phyloP scores from a whole-genome alignment of 495 filamentous ascomycete species.

The Pseudomonodictys pantanalensis region DNA sequence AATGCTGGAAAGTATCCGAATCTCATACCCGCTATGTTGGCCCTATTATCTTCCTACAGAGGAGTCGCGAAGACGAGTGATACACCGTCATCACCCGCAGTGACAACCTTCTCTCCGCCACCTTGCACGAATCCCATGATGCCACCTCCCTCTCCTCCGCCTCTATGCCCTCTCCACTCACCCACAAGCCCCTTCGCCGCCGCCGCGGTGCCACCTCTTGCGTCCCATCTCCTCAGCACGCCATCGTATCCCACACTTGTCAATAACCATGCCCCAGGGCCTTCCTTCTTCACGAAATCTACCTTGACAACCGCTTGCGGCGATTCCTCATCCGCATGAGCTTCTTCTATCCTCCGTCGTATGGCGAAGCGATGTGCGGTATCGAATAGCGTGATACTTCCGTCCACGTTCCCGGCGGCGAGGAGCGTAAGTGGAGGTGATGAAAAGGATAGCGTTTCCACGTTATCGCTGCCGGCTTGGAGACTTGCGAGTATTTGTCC shows the following conservation, averaged over 20 bases:
- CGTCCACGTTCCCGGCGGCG: constrained; percentile 87
- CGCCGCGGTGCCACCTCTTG: constrained; percentile 38
- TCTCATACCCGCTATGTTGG: too few species aligned
- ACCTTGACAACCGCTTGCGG: constrained; percentile 75
- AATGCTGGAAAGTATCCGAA: too few species aligned
- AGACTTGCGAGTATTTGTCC: constrained; percentile 76
- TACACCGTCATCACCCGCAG: constrained; percentile 83
- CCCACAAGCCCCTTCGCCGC: constrained; percentile 60
- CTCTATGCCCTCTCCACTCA: constrained; percentile 81
- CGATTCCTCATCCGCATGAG: constrained; percentile 64
- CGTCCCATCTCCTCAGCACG: constrained; percentile 37
- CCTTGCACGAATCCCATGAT: constrained; percentile 86
- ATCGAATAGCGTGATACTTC: constrained; percentile 85
- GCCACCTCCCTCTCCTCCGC: constrained; percentile 78
- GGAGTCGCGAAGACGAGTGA: constrained; percentile 56
- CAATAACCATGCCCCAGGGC: constrained; percentile 27
- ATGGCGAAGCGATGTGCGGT: constrained; percentile 77
- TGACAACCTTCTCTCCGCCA: constrained; percentile 67
- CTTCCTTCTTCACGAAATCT: constrained; percentile 62
- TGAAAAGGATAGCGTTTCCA: constrained; percentile 85
- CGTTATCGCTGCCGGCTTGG: constrained; percentile 68
- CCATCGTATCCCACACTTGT: constrained; percentile 36
- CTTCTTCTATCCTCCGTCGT: constrained; percentile 71
- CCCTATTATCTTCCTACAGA: too few species aligned
- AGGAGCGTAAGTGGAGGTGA: constrained; percentile 70